Conservation (phyloP, 768 basidiomycete species). For the Boletus rubroflammeus region DNA sequence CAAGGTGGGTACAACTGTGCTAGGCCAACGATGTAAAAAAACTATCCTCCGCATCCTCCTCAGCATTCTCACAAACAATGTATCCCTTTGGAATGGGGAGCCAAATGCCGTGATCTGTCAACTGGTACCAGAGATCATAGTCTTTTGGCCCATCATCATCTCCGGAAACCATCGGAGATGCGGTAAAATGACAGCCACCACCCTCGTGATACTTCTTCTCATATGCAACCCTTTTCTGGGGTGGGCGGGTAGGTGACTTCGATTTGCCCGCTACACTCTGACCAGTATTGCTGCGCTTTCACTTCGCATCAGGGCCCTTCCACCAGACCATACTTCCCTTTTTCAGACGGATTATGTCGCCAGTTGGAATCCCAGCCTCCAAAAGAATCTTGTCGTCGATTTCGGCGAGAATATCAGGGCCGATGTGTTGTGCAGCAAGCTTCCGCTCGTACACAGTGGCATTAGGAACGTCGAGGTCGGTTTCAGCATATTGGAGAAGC, state of each 20-base stretch:
- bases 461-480: no score
- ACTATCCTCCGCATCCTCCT: neutral
- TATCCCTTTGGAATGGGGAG: neutral
- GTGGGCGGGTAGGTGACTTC: neutral
- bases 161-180: neutral
- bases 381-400: no score
- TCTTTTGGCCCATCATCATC: neutral
- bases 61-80: neutral
- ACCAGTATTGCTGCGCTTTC: neutral
- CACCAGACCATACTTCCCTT: neutral
- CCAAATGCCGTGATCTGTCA: neutral
- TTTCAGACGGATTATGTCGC: neutral
- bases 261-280: neutral
- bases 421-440: no score
- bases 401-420: no score
- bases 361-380: no score
- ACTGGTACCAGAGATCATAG: neutral
- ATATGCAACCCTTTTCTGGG: neutral
- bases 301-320: neutral
- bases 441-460: no score
- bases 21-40: no score
- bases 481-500: no score
- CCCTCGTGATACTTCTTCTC: neutral
- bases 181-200: neutral
- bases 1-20: no score